Conservation (phyloP, 352 stramenopile genomes). For the Pythium aristosporum region DNA sequence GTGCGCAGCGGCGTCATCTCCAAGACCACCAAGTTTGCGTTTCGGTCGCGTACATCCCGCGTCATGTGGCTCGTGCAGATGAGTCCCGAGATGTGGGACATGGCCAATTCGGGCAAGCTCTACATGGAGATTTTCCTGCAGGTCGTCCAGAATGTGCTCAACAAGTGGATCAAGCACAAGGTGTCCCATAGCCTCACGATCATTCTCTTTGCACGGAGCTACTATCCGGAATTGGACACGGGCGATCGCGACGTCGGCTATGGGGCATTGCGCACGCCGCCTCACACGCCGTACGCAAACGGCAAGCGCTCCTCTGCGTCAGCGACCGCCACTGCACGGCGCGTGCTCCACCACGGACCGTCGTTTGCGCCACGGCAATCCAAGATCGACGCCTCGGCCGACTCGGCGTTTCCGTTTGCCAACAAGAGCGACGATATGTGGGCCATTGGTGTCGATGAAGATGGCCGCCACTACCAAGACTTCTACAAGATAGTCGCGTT, state of each 20-base stretch:
- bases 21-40: constrained; percentile 96
- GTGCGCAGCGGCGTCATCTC: constrained; percentile 94
- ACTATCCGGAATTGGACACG: constrained; percentile 78
- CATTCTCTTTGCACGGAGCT: constrained; percentile 90
- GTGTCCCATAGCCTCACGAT: constrained; percentile 92
- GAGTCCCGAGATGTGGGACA: constrained; percentile 93
- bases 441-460: constrained; percentile 70
- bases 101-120: constrained; percentile 84
- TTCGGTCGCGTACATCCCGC: constrained; percentile 91
- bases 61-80: constrained; percentile 99
- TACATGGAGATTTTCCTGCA: constrained; percentile 91
- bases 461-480: constrained; percentile 78
- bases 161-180: constrained; percentile 91
- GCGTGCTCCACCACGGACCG: constrained; percentile 9
- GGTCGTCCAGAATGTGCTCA: constrained; percentile 76
- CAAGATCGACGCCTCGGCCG: constrained; percentile 22
- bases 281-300: constrained; percentile 16
- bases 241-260: constrained; percentile 33
- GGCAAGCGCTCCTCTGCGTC: background rate
- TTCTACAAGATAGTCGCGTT: constrained; percentile 87
- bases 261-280: constrained; percentile 23
- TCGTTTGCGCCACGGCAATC: constrained; percentile 3
- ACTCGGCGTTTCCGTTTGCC: constrained; percentile 66
- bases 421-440: constrained; percentile 54
- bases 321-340: background rate